Percentiles rank a stretch among this genome's conserved stretches.
Conservation (phyloP, 169 alveolate species). For the Cystoisospora suis region DNA sequence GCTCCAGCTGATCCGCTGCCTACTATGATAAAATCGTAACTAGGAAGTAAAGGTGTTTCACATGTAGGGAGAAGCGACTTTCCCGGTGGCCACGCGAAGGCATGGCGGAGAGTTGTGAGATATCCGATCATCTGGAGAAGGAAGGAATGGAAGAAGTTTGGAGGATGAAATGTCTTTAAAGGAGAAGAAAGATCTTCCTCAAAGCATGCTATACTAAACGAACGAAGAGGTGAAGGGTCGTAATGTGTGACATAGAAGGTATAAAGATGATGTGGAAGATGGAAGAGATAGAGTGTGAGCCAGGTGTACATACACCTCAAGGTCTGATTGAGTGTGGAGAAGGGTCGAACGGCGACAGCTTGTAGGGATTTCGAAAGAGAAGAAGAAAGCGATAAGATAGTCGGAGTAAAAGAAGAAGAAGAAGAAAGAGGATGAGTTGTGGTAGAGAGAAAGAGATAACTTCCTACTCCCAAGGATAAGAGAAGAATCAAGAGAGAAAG, state of each 20-base stretch:
- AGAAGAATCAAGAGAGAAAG: no score
- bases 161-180: neutral
- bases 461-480: no score
- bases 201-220: slow-evolving; percentile 1
- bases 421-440: no score
- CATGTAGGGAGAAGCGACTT: neutral
- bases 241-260: neutral
- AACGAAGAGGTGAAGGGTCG: slow-evolving; percentile 7
- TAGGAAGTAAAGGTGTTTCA: neutral
- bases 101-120: neutral
- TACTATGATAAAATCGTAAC: slow-evolving; percentile 54
- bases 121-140: neutral
- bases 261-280: neutral
- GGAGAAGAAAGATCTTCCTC: neutral
- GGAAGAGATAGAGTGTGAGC: no score
- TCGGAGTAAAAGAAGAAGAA: no score
- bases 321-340: no score
- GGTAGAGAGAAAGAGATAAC: no score
- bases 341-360: no score
- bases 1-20: slow-evolving; percentile 64
- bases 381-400: no score
- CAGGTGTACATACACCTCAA: no score
- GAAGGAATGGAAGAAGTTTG: neutral
- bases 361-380: no score
- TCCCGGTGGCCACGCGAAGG: slow-evolving; percentile 5